These are phyloP conservation scores for Anisodus acutangulus DNA, from an alignment of 257 asterid genomes.

Conservation along the genomic window DNA sequence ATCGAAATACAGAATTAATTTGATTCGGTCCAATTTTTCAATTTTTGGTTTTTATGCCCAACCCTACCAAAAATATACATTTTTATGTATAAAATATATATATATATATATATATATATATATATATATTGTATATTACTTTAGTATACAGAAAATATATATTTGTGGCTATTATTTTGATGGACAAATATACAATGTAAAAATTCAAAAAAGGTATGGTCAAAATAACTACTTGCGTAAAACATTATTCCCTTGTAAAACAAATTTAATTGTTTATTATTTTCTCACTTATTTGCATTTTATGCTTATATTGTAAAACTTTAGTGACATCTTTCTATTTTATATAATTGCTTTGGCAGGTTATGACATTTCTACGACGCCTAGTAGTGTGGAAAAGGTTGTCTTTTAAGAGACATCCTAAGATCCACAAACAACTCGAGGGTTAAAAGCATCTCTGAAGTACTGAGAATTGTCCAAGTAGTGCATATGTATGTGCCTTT, in stretches of 20 bases:
- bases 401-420: conserved; percentile 45
- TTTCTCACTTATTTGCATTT: background rate
- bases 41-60: no score
- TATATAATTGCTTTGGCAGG: conserved; percentile 43
- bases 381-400: conserved; percentile 63
- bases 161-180: no score
- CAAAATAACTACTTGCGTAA: background rate
- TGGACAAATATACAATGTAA: no score
- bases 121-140: no score
- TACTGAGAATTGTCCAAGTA: conserved; percentile 25
- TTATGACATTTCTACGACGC: conserved; percentile 67
- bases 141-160: no score
- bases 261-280: background rate
- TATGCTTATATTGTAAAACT: background rate
- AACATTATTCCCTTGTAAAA: background rate
- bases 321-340: background rate
- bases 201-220: no score
- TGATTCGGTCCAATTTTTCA: no score
- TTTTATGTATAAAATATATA: no score
- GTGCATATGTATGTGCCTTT: conserved; percentile 28
- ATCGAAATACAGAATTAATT: no score
- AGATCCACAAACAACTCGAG: conserved; percentile 49
- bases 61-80: no score
- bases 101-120: no score
- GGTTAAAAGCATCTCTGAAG: conserved; percentile 45